A percentile compares a stretch with the other conserved stretches of the same genome.
Conservation (phyloP, 2,329 filamentous ascomycete genomes). For the Dactylella cylindrospora region DNA sequence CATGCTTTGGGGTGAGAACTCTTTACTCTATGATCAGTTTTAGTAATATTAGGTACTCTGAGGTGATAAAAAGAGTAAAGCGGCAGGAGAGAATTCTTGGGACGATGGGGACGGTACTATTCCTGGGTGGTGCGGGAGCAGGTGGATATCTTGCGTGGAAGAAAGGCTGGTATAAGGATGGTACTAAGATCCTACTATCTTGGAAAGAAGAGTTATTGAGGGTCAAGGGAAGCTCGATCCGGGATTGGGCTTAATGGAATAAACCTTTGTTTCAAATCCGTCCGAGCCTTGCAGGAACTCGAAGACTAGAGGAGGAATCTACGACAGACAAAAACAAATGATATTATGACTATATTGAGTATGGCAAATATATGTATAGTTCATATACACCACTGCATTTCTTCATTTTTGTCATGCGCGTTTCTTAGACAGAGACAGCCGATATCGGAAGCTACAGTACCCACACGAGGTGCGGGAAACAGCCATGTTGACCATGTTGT, state of each 20-base stretch:
- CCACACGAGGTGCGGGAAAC: too few species aligned
- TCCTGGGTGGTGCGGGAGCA: constrained; percentile 49
- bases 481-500: too few species aligned
- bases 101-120: constrained; percentile 53
- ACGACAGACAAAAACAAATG: neutral
- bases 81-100: constrained; percentile 67
- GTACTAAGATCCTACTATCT: constrained; percentile 3
- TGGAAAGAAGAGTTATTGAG: constrained; percentile 31
- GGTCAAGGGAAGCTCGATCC: constrained; percentile 3
- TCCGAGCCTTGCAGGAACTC: neutral
- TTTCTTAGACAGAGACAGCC: too few species aligned
- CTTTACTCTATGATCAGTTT: constrained; percentile 93
- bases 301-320: neutral
- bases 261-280: too few species aligned
- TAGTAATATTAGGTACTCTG: constrained; percentile 85
- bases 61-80: constrained; percentile 71
- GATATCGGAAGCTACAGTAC: neutral
- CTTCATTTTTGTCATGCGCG: neutral
- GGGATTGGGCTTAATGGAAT: neutral
- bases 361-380: neutral
- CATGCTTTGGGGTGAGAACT: constrained; percentile 80
- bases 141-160: constrained; percentile 12
- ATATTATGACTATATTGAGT: constrained; percentile 8
- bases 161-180: constrained; percentile 31
- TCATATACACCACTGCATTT: too few species aligned